These are phyloP conservation scores for Prunus davidiana DNA, from an alignment of 306 rosid genomes.

Conservation along the genomic window DNA sequence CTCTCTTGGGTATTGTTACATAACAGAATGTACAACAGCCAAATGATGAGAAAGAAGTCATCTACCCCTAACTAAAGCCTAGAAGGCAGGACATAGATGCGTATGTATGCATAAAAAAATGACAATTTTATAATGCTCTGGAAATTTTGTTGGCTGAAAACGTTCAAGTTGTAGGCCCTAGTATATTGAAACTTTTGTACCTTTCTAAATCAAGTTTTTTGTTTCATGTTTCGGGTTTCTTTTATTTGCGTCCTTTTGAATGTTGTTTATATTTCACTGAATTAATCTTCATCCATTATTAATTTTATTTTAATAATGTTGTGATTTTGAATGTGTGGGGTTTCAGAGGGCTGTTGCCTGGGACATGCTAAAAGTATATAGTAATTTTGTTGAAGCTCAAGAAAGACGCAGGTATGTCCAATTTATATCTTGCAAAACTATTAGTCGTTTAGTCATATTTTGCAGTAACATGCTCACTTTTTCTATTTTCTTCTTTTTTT, in stretches of 20 bases:
- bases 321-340: slow-evolving; percentile 12
- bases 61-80: background rate
- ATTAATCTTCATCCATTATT: slow-evolving; percentile 10
- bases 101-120: background rate
- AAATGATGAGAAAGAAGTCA: background rate
- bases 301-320: background rate
- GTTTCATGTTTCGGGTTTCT: background rate
- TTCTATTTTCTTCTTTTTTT: background rate
- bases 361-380: slow-evolving; percentile 91
- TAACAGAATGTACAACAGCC: background rate
- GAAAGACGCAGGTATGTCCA: slow-evolving; percentile 79
- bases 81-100: background rate
- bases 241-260: background rate
- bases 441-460: slow-evolving; percentile 8
- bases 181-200: background rate
- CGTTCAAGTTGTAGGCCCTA: background rate
- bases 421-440: background rate
- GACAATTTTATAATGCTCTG: background rate
- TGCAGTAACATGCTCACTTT: background rate
- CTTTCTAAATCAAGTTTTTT: background rate
- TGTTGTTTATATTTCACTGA: slow-evolving; percentile 9
- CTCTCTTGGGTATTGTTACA: background rate
- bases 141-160: background rate
- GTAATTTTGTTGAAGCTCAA: slow-evolving; percentile 71
- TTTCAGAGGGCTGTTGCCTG: slow-evolving; percentile 85